Percentiles rank a stretch among this genome's conserved stretches.
phyloP scores from a whole-genome alignment of 306 rosid species.

The Senna tora region DNA sequence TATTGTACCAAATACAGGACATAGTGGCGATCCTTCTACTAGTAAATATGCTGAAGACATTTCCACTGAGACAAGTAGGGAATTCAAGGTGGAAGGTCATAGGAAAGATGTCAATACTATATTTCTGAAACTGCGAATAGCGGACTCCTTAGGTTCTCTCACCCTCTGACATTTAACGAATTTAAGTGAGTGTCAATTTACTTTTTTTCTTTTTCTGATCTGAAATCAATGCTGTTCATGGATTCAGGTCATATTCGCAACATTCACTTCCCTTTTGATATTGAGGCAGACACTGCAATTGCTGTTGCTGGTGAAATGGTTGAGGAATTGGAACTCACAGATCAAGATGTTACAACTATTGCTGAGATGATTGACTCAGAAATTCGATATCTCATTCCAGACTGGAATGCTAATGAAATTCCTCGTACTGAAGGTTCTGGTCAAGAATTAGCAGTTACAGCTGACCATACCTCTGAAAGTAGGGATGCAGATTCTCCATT shows the following conservation, averaged over 20 bases:
- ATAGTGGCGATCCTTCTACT: constrained; percentile 38
- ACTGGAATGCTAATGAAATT: constrained; percentile 55
- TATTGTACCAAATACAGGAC: constrained; percentile 52
- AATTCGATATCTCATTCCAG: constrained; percentile 68
- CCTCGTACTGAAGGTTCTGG: constrained; percentile 32
- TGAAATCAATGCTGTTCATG: constrained; percentile 28
- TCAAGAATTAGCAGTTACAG: constrained; percentile 45
- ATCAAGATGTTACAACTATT: constrained; percentile 88
- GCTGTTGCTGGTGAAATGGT: constrained; percentile 99
- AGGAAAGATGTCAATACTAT: constrained; percentile 75
- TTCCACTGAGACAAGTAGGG: constrained; percentile 54
- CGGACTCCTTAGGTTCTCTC: constrained; percentile 70
- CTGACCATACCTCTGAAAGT: constrained; percentile 44
- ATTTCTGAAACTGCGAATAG: constrained; percentile 83
- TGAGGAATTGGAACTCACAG: constrained; percentile 85
- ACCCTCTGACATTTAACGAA: neutral
- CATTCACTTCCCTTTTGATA: constrained; percentile 95
- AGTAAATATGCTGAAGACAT: constrained; percentile 44
- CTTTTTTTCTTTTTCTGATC: constrained; percentile 13
- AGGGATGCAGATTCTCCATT: constrained; percentile 49
- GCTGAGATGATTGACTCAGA: constrained; percentile 82
- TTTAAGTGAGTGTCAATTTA: constrained; percentile 7
- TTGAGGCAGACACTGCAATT: constrained; percentile 78
- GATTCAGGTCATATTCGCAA: constrained; percentile 73
- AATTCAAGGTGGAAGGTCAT: constrained; percentile 84